Conservation (phyloP, 306 rosid species). For the Heteromeles arbutifolia region DNA sequence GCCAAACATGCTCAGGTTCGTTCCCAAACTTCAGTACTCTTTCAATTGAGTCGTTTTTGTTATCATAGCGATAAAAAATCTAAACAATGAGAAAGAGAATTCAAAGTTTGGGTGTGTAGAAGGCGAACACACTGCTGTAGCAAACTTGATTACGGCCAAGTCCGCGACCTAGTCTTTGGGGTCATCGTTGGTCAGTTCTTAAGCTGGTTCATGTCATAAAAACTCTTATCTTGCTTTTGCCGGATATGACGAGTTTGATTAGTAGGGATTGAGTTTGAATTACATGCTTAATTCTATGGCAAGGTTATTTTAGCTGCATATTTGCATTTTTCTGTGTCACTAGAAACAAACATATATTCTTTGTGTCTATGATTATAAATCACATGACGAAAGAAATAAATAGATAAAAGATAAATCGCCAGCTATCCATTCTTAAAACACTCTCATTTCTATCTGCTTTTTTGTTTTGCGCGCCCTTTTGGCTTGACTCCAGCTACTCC, state of each 20-base stretch:
- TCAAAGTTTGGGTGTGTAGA: not conserved
- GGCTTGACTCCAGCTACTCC: not conserved
- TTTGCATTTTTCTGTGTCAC: not conserved
- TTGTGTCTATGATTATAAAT: no score
- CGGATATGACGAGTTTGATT: not conserved
- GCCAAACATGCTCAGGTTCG: conserved; percentile 93
- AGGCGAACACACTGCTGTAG: not conserved
- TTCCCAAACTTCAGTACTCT: not conserved
- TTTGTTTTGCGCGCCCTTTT: not conserved
- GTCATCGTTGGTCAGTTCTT: not conserved
- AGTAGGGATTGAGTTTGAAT: not conserved
- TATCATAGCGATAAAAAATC: no score
- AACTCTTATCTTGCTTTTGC: not conserved
- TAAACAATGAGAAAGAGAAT: not conserved
- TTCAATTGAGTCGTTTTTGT: not conserved
- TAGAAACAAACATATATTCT: not conserved
- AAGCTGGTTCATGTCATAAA: not conserved
- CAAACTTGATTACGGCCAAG: not conserved
- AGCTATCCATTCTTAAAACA: not conserved
- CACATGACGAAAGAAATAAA: not conserved
- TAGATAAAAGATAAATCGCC: no score
- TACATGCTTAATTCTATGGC: not conserved
- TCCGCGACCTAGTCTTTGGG: not conserved
- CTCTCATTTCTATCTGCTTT: not conserved
- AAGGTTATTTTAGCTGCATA: not conserved